Evolutionary conservation across 2,329 filamentous ascomycete genomes (phyloP).

Genomic region (Monosporascus sp.): DNA sequence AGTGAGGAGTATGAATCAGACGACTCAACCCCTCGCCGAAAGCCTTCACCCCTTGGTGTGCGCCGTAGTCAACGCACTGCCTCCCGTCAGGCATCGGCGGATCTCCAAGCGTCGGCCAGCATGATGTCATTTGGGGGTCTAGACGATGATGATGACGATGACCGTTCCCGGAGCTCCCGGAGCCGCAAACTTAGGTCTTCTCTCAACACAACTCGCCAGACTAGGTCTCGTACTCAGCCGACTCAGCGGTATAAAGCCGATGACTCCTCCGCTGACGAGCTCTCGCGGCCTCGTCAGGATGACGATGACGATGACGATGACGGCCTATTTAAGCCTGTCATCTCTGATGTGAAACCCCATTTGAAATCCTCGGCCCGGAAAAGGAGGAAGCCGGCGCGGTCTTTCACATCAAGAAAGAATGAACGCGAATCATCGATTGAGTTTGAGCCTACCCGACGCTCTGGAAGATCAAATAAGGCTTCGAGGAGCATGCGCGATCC

Average conservation of each 20-base stretch:
- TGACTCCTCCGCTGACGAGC: conserved; percentile 25
- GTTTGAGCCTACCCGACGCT: conserved; percentile 46
- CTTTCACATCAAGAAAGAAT: conserved; percentile 14
- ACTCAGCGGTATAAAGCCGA: conserved; percentile 1
- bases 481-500: conserved; percentile 44
- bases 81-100: conserved; percentile 8
- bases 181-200: neutral
- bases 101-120: neutral
- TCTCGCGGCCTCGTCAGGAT: conserved; percentile 16
- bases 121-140: neutral
- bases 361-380: conserved; percentile 13
- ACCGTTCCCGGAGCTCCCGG: conserved; percentile 1
- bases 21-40: conserved; percentile 1
- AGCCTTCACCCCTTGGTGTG: neutral
- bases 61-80: conserved; percentile 12
- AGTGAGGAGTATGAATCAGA: conserved; percentile 16
- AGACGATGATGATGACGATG: conserved; percentile 7
- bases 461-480: conserved; percentile 39
- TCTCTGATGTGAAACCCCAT: conserved; percentile 22
- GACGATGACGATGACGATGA: conserved; percentile 15
- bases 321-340: conserved; percentile 11
- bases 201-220: conserved; percentile 7
- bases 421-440: conserved; percentile 41
- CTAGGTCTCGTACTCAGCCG: conserved; percentile 11
- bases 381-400: conserved; percentile 9